phyloP scores from a whole-genome alignment of 495 filamentous ascomycete species.

The Daldinia loculata region DNA sequence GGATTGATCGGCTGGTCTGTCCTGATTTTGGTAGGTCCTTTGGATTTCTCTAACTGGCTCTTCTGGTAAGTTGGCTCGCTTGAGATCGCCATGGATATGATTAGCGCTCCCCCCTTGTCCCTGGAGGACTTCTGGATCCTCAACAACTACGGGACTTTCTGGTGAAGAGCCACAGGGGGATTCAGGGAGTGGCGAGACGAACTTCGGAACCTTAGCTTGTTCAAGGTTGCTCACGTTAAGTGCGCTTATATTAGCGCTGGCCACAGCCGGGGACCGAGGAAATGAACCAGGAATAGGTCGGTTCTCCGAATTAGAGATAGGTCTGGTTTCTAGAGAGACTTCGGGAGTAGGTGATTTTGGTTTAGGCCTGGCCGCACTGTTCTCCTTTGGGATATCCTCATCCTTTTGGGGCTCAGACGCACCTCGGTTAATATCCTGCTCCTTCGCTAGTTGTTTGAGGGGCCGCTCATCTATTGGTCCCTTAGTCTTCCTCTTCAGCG shows the following conservation, averaged over 20 bases:
- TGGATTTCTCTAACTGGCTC: neutral
- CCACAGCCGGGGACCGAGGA: conserved; percentile 29
- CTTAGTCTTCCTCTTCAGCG: neutral
- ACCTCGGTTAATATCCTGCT: neutral
- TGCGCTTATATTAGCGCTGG: neutral
- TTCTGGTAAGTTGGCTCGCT: neutral
- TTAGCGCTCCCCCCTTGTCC: neutral
- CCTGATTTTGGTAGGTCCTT: neutral
- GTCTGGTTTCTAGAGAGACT: neutral
- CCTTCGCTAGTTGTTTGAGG: neutral
- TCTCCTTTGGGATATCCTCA: neutral
- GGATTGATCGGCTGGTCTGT: neutral
- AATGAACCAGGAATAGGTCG: conserved; percentile 19
- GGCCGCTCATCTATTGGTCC: neutral
- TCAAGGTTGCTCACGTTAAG: neutral
- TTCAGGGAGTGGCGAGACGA: conserved; percentile 25
- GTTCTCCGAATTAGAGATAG: conserved; percentile 2
- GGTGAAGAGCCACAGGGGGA: conserved; percentile 15
- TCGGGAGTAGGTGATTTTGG: conserved; percentile 11
- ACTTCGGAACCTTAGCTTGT: conserved; percentile 2
- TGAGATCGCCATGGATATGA: neutral
- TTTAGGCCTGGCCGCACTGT: neutral
- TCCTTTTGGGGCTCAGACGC: neutral
- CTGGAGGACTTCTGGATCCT: conserved; percentile 15
- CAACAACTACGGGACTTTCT: conserved; percentile 20